phyloP scores from a whole-genome alignment of 805 yeast species.

The Pichia kluyveri region DNA sequence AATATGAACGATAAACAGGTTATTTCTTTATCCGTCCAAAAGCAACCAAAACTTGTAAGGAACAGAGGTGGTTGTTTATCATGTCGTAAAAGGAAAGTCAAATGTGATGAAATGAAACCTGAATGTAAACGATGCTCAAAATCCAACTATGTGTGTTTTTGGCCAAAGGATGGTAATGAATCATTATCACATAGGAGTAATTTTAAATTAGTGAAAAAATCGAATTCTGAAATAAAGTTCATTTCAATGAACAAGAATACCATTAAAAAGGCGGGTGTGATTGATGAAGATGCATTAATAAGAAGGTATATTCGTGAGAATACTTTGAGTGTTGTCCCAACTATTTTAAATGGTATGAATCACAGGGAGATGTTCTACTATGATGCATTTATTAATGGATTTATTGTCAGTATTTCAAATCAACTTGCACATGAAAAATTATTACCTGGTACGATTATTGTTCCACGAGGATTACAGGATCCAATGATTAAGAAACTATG shows the following conservation, averaged over 20 bases:
- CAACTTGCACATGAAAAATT: conserved; percentile 33
- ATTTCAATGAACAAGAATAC: background rate
- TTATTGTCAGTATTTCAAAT: conserved; percentile 33
- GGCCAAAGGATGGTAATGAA: conserved; percentile 11
- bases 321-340: background rate
- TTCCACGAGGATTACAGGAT: conserved; percentile 27
- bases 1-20: too few relatives aligned
- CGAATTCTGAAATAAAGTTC: too few relatives aligned
- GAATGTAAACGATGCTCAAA: conserved; percentile 12
- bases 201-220: conserved; percentile 11
- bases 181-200: conserved; percentile 12
- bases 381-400: conserved; percentile 31
- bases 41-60: background rate
- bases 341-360: background rate
- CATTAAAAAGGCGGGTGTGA: background rate
- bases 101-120: conserved; percentile 19
- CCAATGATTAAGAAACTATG: conserved; percentile 26
- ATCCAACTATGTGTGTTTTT: conserved; percentile 9
- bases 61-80: conserved; percentile 18
- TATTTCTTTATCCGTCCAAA: too few relatives aligned
- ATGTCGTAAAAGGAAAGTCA: conserved; percentile 20
- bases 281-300: conserved; percentile 16
- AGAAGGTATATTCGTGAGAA: conserved; percentile 13
- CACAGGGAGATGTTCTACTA: conserved; percentile 9
- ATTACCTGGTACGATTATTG: conserved; percentile 31